Evolutionary conservation across 306 rosid genomes (phyloP).

Genomic region (Acacia melanoxylon): DNA sequence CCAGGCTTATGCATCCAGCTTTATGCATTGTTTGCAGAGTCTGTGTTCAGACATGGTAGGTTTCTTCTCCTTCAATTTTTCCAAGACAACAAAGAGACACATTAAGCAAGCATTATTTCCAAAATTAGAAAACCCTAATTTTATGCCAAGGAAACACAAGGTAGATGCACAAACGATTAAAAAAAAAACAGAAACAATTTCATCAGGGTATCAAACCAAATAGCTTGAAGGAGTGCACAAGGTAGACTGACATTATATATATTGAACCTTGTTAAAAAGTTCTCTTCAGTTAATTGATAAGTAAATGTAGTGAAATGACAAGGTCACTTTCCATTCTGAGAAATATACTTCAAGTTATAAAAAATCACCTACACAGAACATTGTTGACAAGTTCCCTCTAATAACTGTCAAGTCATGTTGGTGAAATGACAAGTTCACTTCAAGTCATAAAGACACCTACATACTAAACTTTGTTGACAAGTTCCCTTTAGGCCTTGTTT

Average conservation of each 20-base stretch:
- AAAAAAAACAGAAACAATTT: neutral
- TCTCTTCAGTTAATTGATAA: neutral
- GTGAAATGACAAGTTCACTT: neutral
- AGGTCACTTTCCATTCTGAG: neutral
- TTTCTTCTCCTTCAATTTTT: constrained; percentile 97
- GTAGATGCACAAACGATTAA: neutral
- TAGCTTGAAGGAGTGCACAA: neutral
- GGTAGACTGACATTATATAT: neutral
- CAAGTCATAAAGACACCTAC: neutral
- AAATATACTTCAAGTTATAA: neutral
- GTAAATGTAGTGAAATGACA: neutral
- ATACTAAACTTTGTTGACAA: no score
- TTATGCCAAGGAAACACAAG: neutral
- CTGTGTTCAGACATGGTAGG: constrained; percentile 73
- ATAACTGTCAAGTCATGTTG: neutral
- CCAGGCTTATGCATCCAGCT: constrained; percentile 88
- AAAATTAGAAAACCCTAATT: constrained; percentile 20
- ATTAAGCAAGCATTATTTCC: constrained; percentile 24
- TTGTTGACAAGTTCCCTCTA: neutral
- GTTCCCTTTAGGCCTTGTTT: no score
- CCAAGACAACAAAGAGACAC: constrained; percentile 49
- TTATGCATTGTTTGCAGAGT: constrained; percentile 91
- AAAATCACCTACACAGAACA: neutral
- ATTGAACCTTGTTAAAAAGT: neutral
- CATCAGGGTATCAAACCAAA: neutral